Base-by-base conservation (phyloP, 306 rosid genomes). In the Trifolium repens region DNA sequence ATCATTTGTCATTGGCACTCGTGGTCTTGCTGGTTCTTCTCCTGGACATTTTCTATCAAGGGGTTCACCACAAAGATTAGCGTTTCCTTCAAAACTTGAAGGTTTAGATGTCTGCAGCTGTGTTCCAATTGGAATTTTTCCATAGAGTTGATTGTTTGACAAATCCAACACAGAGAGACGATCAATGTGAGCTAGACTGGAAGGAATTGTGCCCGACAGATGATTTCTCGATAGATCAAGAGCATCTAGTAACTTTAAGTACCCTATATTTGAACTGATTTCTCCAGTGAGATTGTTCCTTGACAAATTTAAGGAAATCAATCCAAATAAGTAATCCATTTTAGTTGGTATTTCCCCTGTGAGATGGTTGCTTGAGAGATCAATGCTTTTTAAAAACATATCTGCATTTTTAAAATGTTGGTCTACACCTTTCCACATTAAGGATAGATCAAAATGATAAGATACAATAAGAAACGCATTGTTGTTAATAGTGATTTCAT, bases 401-500 rank as follows among this genome's bases (percentile, higher is more conserved):
- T 60, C 11, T 30, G 10, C 22, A 6, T 14, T 9, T 24, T 4
- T 10, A 1, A 0, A 60, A 4, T 0, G 2, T 6, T 2, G 5
- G 42, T 60, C 11, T 1, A 6, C 19, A 14, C 42, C 66, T 30
- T 60, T 60, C 42, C 66, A 60, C 17, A 5, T 1, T 0, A 59
- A 0, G 8, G 3, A 59, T 12, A 27, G 1, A 10, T 12, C 0
- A 0, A 27, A 59, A 27, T 2, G 0, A 58, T 58, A 58, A 0
- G 5, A 1, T 2, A 2, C 1, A 26, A 26, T 2, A 1, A 2
- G 1, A 1, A 0, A 1, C 1, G 1, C 1, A 26, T 0, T 2
- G 2, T 1, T 2, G 30, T 0, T 2, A 26, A 1, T 1, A 2
- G 0, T 1, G 2, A 26, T 26, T 26, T 1, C 1, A 26, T 26